These are phyloP conservation scores for Xylaria telfairii DNA, from an alignment of 495 filamentous ascomycete genomes.

Conservation along the genomic window DNA sequence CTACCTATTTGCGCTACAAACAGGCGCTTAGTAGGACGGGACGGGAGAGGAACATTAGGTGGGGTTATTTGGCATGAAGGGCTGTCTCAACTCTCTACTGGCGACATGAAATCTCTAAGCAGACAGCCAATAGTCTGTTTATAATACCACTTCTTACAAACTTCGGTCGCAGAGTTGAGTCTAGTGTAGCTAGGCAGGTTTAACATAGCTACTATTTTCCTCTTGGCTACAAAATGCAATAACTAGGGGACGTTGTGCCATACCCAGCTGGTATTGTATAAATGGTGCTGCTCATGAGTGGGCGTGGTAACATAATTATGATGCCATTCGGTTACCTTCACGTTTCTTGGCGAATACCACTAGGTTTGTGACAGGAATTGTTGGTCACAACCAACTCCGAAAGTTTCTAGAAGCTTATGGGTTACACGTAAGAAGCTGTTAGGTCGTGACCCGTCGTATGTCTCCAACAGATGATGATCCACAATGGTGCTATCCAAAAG, in stretches of 20 bases:
- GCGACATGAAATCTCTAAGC: background rate
- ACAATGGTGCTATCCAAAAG: background rate
- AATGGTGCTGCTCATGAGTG: background rate
- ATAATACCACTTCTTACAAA: background rate
- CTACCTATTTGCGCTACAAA: background rate
- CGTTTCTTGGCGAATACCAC: background rate
- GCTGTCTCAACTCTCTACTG: background rate
- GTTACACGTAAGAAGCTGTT: background rate
- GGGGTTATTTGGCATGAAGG: background rate
- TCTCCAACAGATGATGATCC: background rate
- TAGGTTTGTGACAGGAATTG: background rate
- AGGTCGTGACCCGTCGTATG: background rate
- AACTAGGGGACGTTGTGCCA: background rate
- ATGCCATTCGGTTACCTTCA: background rate
- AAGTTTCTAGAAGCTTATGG: constrained; percentile 5
- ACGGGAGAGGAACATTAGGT: background rate
- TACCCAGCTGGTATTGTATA: background rate
- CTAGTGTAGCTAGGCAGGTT: background rate
- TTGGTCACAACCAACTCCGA: background rate
- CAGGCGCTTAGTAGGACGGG: background rate
- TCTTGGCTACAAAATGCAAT: background rate
- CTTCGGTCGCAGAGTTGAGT: background rate
- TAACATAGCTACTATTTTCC: background rate
- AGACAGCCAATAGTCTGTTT: background rate
- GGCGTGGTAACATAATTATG: background rate